Percentiles rank a stretch among this genome's conserved stretches.
Conservation (phyloP, 352 stramenopile genomes). For the Globisporangium cylindrosporum region DNA sequence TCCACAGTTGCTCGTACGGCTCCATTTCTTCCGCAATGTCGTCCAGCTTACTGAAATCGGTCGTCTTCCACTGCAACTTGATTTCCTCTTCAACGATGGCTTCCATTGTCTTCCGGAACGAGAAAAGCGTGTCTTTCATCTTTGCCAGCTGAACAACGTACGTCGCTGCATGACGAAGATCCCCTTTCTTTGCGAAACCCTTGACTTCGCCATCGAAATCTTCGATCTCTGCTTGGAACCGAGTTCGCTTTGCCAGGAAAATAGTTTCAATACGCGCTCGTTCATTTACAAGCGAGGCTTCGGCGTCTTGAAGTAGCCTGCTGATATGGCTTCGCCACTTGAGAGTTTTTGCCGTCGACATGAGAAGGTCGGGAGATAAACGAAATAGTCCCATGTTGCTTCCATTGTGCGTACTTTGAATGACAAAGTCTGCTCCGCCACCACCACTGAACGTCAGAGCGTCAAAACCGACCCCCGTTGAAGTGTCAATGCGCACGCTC, state of each 20-base stretch:
- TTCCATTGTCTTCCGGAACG: slow-evolving; percentile 56
- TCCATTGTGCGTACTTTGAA: neutral
- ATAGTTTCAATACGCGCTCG: slow-evolving; percentile 64
- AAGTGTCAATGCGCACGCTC: slow-evolving; percentile 28
- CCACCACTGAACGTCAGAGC: neutral
- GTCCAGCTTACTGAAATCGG: slow-evolving; percentile 69
- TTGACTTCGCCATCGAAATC: slow-evolving; percentile 71
- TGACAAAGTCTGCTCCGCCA: neutral
- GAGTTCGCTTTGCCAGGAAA: slow-evolving; percentile 66
- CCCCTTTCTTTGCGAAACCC: slow-evolving; percentile 72
- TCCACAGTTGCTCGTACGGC: slow-evolving; percentile 77
- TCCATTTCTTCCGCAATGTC: slow-evolving; percentile 73
- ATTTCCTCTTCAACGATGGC: slow-evolving; percentile 56
- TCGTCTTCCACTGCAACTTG: slow-evolving; percentile 68
- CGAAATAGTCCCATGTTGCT: slow-evolving; percentile 4
- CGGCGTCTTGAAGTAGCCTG: slow-evolving; percentile 48
- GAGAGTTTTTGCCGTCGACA: slow-evolving; percentile 62
- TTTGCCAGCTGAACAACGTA: slow-evolving; percentile 76
- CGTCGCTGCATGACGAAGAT: slow-evolving; percentile 67
- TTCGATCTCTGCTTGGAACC: slow-evolving; percentile 71
- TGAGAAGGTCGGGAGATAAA: slow-evolving; percentile 39
- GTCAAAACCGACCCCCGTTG: neutral
- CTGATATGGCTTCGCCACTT: slow-evolving; percentile 63
- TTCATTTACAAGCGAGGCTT: slow-evolving; percentile 52
- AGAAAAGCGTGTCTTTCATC: slow-evolving; percentile 60